phyloP scores from a whole-genome alignment of 345 rosid species.

The Heritiera fomes region DNA sequence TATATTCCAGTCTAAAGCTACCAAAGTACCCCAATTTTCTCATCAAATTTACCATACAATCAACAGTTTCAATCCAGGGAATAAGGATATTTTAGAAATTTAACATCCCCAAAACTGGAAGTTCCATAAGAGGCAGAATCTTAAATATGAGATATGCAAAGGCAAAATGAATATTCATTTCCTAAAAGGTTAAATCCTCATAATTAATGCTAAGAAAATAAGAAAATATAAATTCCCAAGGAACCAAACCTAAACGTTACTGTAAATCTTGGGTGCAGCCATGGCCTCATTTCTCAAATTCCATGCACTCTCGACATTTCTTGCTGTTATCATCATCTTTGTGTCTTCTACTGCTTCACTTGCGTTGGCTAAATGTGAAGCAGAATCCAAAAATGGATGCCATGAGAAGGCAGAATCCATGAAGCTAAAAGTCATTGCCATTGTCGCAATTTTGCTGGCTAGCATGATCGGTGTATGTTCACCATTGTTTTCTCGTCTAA shows the following conservation, averaged over 20 bases:
- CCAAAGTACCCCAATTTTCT: not conserved
- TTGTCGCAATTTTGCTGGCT: constrained; percentile 31
- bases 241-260: too few species aligned
- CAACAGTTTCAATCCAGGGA: not conserved
- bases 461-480: constrained; percentile 65
- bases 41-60: not conserved
- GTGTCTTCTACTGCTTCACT: too few species aligned
- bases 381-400: not conserved
- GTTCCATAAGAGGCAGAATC: not conserved
- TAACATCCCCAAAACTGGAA: not conserved
- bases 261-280: not conserved
- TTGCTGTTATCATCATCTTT: not conserved
- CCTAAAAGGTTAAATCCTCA: not conserved
- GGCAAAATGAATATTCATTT: not conserved
- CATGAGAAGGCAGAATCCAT: constrained; percentile 11
- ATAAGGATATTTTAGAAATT: not conserved
- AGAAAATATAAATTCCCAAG: too few species aligned
- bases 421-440: constrained; percentile 17
- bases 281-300: not conserved
- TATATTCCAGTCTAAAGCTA: not conserved
- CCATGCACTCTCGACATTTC: not conserved
- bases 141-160: too few species aligned
- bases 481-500: constrained; percentile 51
- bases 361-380: too few species aligned
- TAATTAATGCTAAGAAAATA: too few species aligned